Evolutionary conservation across 179 eudicot species (phyloP).

Genomic region (Corrigiola litoralis): DNA sequence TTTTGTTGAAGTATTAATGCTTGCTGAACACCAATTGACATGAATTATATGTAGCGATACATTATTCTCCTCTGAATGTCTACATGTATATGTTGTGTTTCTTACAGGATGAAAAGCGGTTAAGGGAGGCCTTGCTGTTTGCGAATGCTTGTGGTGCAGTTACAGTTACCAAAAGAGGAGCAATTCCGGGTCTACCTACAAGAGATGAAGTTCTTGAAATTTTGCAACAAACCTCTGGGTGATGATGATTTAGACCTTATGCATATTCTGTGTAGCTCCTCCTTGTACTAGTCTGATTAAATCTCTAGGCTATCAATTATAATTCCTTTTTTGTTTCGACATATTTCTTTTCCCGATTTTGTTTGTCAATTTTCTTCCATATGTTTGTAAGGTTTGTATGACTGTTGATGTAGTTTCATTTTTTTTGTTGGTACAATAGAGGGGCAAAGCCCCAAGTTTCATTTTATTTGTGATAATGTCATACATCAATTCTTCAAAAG

Average conservation of each 20-base stretch:
- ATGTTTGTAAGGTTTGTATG: too few relatives aligned
- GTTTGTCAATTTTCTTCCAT: background rate
- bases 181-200: constrained; percentile 70
- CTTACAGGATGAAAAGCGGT: constrained; percentile 58
- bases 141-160: constrained; percentile 85
- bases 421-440: too few relatives aligned
- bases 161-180: constrained; percentile 68
- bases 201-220: constrained; percentile 41
- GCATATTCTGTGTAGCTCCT: background rate
- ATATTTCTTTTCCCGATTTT: background rate
- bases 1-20: too few relatives aligned
- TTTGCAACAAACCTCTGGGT: constrained; percentile 18
- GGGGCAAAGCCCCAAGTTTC: too few relatives aligned
- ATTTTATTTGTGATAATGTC: too few relatives aligned
- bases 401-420: too few relatives aligned
- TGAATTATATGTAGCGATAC: too few relatives aligned
- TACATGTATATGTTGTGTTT: too few relatives aligned
- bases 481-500: too few relatives aligned
- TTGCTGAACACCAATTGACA: too few relatives aligned
- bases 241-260: constrained; percentile 8
- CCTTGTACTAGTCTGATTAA: background rate
- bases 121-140: constrained; percentile 54
- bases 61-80: too few relatives aligned
- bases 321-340: background rate
- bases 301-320: background rate